Evolutionary conservation across 1,284 basidiomycete species (phyloP).

Genomic region (Ganoderma multipileum): DNA sequence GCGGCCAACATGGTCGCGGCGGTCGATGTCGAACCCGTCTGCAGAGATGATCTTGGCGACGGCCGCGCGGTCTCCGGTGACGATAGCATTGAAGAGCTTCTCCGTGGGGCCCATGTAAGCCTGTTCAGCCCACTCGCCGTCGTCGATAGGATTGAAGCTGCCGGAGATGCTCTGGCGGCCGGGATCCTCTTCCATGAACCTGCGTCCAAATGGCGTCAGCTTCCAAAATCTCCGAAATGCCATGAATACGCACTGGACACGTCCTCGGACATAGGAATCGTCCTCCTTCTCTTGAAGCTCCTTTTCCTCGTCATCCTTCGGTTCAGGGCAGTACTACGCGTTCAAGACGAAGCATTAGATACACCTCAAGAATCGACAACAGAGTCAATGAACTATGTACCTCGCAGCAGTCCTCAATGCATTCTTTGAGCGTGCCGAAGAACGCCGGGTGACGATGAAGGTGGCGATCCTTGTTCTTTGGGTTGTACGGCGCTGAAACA

Average conservation of each 20-base stretch:
- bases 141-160: constrained; percentile 69
- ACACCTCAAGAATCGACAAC: background rate
- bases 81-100: constrained; percentile 62
- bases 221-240: background rate
- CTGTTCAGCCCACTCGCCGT: constrained; percentile 68
- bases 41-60: constrained; percentile 47
- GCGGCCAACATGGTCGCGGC: constrained; percentile 65
- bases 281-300: constrained; percentile 58
- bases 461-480: constrained; percentile 61
- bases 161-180: constrained; percentile 66
- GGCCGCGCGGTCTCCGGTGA: constrained; percentile 45
- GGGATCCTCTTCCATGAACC: constrained; percentile 64
- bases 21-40: constrained; percentile 52
- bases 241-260: constrained; percentile 49
- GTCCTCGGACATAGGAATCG: constrained; percentile 57
- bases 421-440: constrained; percentile 63
- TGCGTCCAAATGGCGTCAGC: constrained; percentile 27
- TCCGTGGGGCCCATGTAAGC: constrained; percentile 61
- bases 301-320: constrained; percentile 58
- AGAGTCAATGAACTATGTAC: constrained; percentile 35
- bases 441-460: constrained; percentile 70
- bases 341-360: background rate
- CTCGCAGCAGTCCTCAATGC: constrained; percentile 66
- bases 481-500: constrained; percentile 59
- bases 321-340: constrained; percentile 54